Base-by-base conservation (phyloP, 2,329 filamentous ascomycete genomes). In the Dryadomyces quercus-mongolicae region DNA sequence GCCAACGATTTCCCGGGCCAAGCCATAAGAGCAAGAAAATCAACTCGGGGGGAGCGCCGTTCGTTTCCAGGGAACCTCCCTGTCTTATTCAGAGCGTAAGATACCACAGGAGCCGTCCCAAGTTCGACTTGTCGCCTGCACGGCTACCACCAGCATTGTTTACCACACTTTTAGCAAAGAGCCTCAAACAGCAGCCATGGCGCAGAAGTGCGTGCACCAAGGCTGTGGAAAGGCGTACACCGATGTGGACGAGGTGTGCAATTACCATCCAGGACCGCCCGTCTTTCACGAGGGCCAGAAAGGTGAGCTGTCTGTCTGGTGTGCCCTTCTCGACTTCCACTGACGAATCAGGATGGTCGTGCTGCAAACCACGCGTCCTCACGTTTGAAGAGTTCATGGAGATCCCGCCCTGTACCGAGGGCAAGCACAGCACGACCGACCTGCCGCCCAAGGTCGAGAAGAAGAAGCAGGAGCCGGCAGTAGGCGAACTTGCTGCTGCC, bases 281-380 rank as follows among this genome's bases (percentile, higher is more conserved):
- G 78, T 93, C 67, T 98, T 98, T 70, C 93, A 97, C 68, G 93
- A 98, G 73, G 93, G 93, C 58, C 92, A 96, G 72, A 97, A 98
- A 83, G 93, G 92, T 95, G 74, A 48, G 25, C 20, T 9, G n/a
- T 10, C 15, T 44, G 18, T 44, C 42, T 4, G 8, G 16, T 16
- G 2, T 44, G 16, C 16, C 10, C 20, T 7, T n/a, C 5, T 18
- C 18, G 8, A 16, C n/a, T n/a, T 12, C 16, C 42, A 10, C 42
- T 44, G n/a, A 15, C 15, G 31, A 40, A 5, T 47, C 64, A 96
- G 92, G 93, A 66, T 97, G 93, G 92, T 94, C 95, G 74, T 98
- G 93, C 76, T 98, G 93, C 80, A 97, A 96, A 73, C 86, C 91
- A 55, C 86, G 93, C 65, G 90, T 97, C 63, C 77, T 98, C 63